Evolutionary conservation across 345 rosid genomes (phyloP).

Genomic region (Clausena lansium): DNA sequence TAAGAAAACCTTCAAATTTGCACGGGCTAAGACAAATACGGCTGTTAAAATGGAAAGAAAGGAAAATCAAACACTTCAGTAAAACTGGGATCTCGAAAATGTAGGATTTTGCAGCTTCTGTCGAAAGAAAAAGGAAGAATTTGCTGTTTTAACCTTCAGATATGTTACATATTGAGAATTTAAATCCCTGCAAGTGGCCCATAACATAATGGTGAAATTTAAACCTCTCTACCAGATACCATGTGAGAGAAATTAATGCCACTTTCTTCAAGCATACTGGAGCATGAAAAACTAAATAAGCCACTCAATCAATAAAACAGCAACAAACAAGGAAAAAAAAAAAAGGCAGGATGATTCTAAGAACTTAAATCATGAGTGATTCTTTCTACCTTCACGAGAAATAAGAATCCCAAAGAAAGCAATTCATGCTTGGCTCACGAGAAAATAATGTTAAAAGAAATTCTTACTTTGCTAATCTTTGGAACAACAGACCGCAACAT

Average conservation of each 20-base stretch:
- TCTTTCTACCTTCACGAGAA: conserved; percentile 25
- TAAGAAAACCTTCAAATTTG: background rate
- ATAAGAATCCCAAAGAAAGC: conserved; percentile 4
- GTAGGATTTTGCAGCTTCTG: background rate
- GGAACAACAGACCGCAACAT: conserved; percentile 68
- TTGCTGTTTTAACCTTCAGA: background rate
- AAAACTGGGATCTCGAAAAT: background rate
- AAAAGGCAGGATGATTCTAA: background rate
- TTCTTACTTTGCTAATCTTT: conserved; percentile 60
- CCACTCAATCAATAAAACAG: conserved; percentile 11
- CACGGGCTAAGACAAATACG: background rate
- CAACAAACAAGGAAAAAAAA: background rate
- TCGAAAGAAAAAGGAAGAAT: background rate
- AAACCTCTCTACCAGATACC: conserved; percentile 22
- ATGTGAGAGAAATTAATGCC: conserved; percentile 31
- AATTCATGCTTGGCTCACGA: conserved; percentile 20
- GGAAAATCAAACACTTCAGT: background rate
- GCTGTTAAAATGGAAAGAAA: background rate
- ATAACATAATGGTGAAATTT: conserved; percentile 6
- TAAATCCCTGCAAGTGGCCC: conserved; percentile 26
- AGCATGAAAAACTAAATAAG: conserved; percentile 18
- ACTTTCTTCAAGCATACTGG: conserved; percentile 19
- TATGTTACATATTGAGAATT: background rate
- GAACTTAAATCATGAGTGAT: conserved; percentile 10
- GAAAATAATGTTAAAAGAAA: conserved; percentile 15